These are phyloP conservation scores for Moricandia arvensis DNA, from an alignment of 345 rosid genomes.

Conservation along the genomic window DNA sequence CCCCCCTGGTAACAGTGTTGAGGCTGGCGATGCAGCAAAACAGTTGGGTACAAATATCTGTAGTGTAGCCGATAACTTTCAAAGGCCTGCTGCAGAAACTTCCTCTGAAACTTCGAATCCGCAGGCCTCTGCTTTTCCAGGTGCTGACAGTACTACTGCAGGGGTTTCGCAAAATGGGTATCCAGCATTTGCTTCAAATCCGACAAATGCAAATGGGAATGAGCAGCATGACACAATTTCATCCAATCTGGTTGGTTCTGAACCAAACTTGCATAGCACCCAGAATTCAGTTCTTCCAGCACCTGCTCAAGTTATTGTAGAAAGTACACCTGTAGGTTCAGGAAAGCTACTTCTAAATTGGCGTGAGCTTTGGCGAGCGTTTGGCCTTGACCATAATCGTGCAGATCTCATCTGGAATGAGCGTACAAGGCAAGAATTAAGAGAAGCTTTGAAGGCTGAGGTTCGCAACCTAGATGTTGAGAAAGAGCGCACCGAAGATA, in stretches of 20 bases:
- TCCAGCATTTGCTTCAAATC: slow-evolving; percentile 42
- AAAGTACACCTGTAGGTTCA: slow-evolving; percentile 89
- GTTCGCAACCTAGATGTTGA: slow-evolving; percentile 95
- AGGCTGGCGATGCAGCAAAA: slow-evolving; percentile 54
- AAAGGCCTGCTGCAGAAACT: slow-evolving; percentile 47
- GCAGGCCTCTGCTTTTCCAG: slow-evolving; percentile 49
- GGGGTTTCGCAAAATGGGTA: slow-evolving; percentile 57
- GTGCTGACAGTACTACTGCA: slow-evolving; percentile 40
- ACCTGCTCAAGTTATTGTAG: slow-evolving; percentile 98
- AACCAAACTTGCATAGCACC: slow-evolving; percentile 43
- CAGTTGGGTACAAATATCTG: slow-evolving; percentile 42
- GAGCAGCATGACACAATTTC: slow-evolving; percentile 51
- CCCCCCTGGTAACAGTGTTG: slow-evolving; percentile 52
- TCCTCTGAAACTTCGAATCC: slow-evolving; percentile 46
- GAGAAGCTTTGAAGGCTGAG: slow-evolving; percentile 96
- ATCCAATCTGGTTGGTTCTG: slow-evolving; percentile 49
- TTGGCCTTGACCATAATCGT: slow-evolving; percentile 97
- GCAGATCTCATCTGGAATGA: slow-evolving; percentile 99
- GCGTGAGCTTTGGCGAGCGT: slow-evolving; percentile 98
- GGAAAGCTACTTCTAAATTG: slow-evolving; percentile 91
- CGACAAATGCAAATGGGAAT: slow-evolving; percentile 41
- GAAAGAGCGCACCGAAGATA: slow-evolving; percentile 96
- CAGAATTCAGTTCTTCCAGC: slow-evolving; percentile 70
- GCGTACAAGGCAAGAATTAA: slow-evolving; percentile 94
- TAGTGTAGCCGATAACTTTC: slow-evolving; percentile 53